These are phyloP conservation scores for Epichloe gansuensis DNA, from an alignment of 2,329 filamentous ascomycete genomes.

Conservation along the genomic window DNA sequence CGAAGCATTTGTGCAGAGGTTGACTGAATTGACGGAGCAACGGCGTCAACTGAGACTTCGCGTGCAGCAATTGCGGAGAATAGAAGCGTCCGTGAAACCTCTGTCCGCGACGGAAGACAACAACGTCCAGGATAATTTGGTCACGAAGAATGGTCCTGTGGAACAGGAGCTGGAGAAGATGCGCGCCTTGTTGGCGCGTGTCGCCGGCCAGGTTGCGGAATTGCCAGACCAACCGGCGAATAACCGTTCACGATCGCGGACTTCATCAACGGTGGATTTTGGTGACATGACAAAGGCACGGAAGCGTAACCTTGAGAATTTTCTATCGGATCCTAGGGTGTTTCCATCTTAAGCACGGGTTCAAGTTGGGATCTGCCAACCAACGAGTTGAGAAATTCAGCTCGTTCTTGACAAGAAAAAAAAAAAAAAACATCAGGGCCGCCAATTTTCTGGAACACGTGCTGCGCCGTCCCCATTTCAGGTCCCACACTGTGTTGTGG, in stretches of 20 bases:
- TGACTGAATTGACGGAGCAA: constrained; percentile 36
- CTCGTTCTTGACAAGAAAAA: neutral
- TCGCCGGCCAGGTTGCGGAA: constrained; percentile 39
- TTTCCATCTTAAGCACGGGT: constrained; percentile 9
- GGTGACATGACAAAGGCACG: constrained; percentile 27
- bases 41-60: constrained; percentile 24
- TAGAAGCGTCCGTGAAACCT: constrained; percentile 39
- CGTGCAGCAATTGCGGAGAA: constrained; percentile 34
- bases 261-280: constrained; percentile 14
- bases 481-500: constrained; percentile 16
- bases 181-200: constrained; percentile 48
- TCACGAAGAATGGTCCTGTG: constrained; percentile 51
- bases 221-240: constrained; percentile 17
- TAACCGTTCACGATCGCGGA: neutral
- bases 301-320: constrained; percentile 28
- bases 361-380: neutral
- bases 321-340: constrained; percentile 22
- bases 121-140: constrained; percentile 51
- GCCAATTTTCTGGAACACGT: constrained; percentile 10
- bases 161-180: constrained; percentile 56
- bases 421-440: neutral
- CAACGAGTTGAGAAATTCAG: no score
- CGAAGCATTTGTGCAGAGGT: constrained; percentile 32
- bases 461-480: constrained; percentile 9
- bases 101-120: constrained; percentile 14